phyloP scores from a whole-genome alignment of 2,329 filamentous ascomycete genomes.

The Alternaria hordeiaustralica region DNA sequence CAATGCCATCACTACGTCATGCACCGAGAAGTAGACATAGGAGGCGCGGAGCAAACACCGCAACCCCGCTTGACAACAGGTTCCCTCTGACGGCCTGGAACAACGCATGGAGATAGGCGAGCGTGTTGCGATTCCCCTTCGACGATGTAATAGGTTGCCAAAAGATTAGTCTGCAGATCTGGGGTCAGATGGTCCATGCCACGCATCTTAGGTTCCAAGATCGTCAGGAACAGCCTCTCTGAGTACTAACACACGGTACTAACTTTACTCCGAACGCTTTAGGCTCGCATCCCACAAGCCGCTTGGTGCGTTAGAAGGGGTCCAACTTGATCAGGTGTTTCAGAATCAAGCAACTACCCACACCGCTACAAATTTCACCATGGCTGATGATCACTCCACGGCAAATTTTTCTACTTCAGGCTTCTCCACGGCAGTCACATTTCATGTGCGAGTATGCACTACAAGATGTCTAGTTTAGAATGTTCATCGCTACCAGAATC shows the following conservation, averaged over 20 bases:
- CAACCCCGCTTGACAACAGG: not conserved
- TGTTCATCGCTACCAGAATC: not conserved
- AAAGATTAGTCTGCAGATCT: conserved; percentile 4
- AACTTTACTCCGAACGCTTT: conserved; percentile 4
- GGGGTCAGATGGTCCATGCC: not conserved
- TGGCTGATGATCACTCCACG: not conserved
- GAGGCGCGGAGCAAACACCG: conserved; percentile 2
- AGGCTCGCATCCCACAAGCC: conserved; percentile 11
- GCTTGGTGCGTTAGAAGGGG: conserved; percentile 6
- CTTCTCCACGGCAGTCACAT: not conserved
- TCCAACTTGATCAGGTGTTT: conserved; percentile 15
- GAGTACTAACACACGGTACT: not conserved
- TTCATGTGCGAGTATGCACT: not conserved
- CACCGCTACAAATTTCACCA: not conserved
- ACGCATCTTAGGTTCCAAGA: not conserved
- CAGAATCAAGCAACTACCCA: conserved; percentile 1
- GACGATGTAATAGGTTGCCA: conserved; percentile 4
- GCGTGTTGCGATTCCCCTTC: not conserved
- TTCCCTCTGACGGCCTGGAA: not conserved
- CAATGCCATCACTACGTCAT: conserved; percentile 6
- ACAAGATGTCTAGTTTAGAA: not conserved
- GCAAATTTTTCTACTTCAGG: not conserved
- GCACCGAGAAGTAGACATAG: not conserved
- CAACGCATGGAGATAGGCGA: not conserved
- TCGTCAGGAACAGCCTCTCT: not conserved